Base-by-base conservation (phyloP, 1,284 basidiomycete species). In the Ceratobasidium sp. region DNA sequence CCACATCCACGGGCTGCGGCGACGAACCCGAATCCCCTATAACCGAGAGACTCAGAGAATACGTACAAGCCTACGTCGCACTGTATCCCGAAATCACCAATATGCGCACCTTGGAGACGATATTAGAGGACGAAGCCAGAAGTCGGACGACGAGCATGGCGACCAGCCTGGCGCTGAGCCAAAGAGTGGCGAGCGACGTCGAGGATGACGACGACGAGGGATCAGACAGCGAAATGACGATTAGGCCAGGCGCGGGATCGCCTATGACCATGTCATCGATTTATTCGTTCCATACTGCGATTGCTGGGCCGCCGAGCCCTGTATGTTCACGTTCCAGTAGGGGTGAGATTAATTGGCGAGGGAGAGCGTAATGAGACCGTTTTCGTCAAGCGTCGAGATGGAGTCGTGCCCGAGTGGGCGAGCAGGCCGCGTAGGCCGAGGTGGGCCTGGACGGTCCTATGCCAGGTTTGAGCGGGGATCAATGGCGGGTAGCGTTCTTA, bases 61-160 rank as follows among this genome's bases (percentile, higher is more conserved):
- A 47, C n/a, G 22, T 47, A 7, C 10, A 20, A 6, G 8, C 45
- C 22, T 67, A 42, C 29, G 38, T 50, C 27, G 34, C 22, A 25
- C 6, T 15, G 3, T 40, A 20, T 34, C 27, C 38, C 3, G 50
- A 53, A 25, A 54, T 67, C 27, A 22, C 29, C n/a, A 67, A 67
- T 29, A 54, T 67, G 40, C 34, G 64, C 15, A 67, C 50, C 13
- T 27, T 67, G 15, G 64, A 67, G n/a, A 67, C 64, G 3, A 67
- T 67, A 17, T 31, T 54, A 15, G 64, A 67, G 40, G 64, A 67
- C 50, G 64, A 67, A 40, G 57, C n/a, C 40, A 38, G 45, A 27
- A 27, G 32, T 6, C 35, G 43, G n/a, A 49, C 49, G 57, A 43
- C 32, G 20, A 49, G 27, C 27, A 58, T 20, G 32, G 38, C 15